phyloP scores from a whole-genome alignment of 345 rosid genomes.

The Lepidium aucheri region DNA sequence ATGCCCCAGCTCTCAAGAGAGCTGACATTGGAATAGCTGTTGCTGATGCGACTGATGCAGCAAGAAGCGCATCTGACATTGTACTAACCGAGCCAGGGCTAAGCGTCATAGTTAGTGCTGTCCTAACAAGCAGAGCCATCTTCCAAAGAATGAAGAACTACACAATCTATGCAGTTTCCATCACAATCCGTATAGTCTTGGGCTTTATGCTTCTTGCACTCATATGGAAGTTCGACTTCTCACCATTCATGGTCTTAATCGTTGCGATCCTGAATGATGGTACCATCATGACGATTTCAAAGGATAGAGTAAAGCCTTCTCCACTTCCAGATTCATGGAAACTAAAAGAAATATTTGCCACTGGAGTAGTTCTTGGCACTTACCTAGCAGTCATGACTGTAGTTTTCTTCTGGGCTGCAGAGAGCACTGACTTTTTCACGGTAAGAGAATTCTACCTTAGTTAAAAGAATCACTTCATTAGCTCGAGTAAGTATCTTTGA shows the following conservation, averaged over 20 bases:
- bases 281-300: slow-evolving; percentile 77
- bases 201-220: slow-evolving; percentile 86
- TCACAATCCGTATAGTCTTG: slow-evolving; percentile 79
- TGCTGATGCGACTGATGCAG: slow-evolving; percentile 98
- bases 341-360: slow-evolving; percentile 79
- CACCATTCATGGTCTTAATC: slow-evolving; percentile 92
- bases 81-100: slow-evolving; percentile 92
- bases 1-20: slow-evolving; percentile 90
- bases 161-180: slow-evolving; percentile 94
- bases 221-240: slow-evolving; percentile 89
- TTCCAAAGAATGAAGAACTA: slow-evolving; percentile 98
- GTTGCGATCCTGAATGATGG: slow-evolving; percentile 90
- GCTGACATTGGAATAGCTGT: slow-evolving; percentile 97
- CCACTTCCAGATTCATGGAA: slow-evolving; percentile 87
- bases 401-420: slow-evolving; percentile 71
- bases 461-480: not conserved
- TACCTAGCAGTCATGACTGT: slow-evolving; percentile 86
- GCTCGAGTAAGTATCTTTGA: not conserved
- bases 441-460: slow-evolving; percentile 31
- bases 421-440: slow-evolving; percentile 62
- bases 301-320: slow-evolving; percentile 82
- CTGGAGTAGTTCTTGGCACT: slow-evolving; percentile 73
- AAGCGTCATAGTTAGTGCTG: slow-evolving; percentile 93
- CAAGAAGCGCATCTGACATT: slow-evolving; percentile 84
- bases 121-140: slow-evolving; percentile 85